Percentiles rank a stretch among this genome's conserved stretches.
These are phyloP conservation scores for Selaginella moellendorffii DNA, from an alignment of 75 land plant genomes.

Conservation along the genomic window DNA sequence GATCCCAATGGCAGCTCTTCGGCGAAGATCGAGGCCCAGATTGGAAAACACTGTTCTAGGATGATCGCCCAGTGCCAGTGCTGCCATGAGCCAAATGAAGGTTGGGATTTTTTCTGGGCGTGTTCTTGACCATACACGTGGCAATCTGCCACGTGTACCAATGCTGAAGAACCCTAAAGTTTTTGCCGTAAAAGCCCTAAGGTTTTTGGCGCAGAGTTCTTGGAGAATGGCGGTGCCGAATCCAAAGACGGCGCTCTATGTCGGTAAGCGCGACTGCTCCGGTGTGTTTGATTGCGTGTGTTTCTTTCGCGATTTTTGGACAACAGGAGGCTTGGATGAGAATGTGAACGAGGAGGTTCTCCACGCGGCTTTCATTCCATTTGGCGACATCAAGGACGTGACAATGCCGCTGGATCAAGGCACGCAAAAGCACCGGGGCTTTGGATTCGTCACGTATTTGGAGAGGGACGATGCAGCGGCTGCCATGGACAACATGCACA, in stretches of 20 bases:
- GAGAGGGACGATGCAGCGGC: constrained; percentile 92
- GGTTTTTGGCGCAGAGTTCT: neutral
- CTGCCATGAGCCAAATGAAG: no score
- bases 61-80: no score
- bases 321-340: constrained; percentile 48
- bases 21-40: no score
- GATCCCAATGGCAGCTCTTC: no score
- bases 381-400: constrained; percentile 95
- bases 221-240: neutral
- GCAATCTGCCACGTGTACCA: no score
- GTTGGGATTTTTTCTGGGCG: no score
- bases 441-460: constrained; percentile 91
- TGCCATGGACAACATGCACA: constrained; percentile 98
- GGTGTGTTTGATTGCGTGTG: neutral
- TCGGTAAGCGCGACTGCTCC: neutral
- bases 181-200: no score
- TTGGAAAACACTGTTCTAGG: no score
- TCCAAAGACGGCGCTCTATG: constrained; percentile 5
- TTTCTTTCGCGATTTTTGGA: neutral
- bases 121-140: no score
- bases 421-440: constrained; percentile 96
- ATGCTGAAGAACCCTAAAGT: no score
- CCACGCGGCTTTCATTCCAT: constrained; percentile 89
- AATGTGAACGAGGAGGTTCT: constrained; percentile 79
- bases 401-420: constrained; percentile 87